These are phyloP conservation scores for Talaromyces sp. DNA, from an alignment of 2,329 filamentous ascomycete species.

Conservation along the genomic window DNA sequence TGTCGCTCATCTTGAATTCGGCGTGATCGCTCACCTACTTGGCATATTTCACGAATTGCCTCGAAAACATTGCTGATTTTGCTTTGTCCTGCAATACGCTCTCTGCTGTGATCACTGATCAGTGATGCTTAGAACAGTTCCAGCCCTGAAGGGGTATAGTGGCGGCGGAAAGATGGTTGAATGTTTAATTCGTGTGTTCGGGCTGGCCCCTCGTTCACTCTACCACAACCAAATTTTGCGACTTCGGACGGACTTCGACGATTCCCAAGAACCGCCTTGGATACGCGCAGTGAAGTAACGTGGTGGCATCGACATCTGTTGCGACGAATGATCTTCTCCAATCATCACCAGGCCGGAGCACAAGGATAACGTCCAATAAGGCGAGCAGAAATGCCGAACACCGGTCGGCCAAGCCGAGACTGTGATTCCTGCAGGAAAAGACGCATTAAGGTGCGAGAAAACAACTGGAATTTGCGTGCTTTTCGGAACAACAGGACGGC, in stretches of 20 bases:
- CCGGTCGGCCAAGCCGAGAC: conserved; percentile 1
- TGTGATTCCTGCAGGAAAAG: conserved; percentile 2
- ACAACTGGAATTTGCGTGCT: neutral
- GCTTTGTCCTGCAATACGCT: too few species aligned
- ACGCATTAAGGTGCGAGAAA: conserved; percentile 3
- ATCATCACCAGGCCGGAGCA: neutral
- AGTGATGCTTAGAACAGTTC: neutral
- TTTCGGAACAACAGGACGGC: neutral
- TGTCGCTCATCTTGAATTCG: neutral
- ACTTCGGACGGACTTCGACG: too few species aligned
- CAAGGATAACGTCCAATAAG: neutral
- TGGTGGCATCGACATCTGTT: neutral
- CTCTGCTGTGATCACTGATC: too few species aligned
- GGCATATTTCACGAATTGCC: neutral
- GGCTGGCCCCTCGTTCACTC: neutral
- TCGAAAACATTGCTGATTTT: neutral
- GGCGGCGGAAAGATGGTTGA: neutral
- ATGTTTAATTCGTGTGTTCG: neutral
- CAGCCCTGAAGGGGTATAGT: neutral
- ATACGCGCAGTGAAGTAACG: neutral
- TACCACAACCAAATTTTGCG: too few species aligned
- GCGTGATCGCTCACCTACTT: neutral
- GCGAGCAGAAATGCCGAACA: conserved; percentile 2
- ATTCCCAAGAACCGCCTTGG: neutral
- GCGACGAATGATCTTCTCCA: neutral